Conservation (phyloP, 169 alveolate genomes). For the Plasmodium blacklocki region DNA sequence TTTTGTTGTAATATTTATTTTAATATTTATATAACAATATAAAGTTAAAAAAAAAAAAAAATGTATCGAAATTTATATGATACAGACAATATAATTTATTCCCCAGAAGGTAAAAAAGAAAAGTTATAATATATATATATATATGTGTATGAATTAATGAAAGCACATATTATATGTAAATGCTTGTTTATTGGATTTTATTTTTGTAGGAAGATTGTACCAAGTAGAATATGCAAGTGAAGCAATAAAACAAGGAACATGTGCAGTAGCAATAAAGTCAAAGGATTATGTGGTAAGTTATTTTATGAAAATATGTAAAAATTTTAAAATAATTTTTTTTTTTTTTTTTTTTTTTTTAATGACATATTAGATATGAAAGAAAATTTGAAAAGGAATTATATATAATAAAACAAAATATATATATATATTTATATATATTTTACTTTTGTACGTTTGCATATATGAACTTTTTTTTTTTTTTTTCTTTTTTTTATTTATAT, state of each 20-base stretch:
- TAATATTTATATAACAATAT: too few species aligned
- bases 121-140: constrained; percentile 69
- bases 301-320: constrained; percentile 1
- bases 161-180: constrained; percentile 13
- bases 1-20: too few species aligned
- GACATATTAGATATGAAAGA: constrained; percentile 90
- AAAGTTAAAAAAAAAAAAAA: neutral
- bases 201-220: constrained; percentile 88
- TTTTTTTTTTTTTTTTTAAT: neutral
- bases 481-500: constrained; percentile 7
- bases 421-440: constrained; percentile 19
- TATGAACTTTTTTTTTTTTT: neutral
- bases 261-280: constrained; percentile 93
- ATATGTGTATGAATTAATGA: neutral
- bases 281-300: constrained; percentile 90
- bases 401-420: neutral
- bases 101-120: constrained; percentile 89
- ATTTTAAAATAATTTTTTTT: neutral
- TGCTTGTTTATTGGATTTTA: neutral
- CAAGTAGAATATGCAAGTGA: constrained; percentile 98
- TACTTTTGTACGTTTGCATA: constrained; percentile 2
- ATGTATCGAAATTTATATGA: constrained; percentile 95
- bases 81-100: constrained; percentile 95
- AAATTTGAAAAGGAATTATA: constrained; percentile 84
- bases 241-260: constrained; percentile 97